A percentile compares a stretch with the other conserved stretches of the same genome.
Conservation (phyloP, 768 basidiomycete genomes). For the Sarcodon aspratus region DNA sequence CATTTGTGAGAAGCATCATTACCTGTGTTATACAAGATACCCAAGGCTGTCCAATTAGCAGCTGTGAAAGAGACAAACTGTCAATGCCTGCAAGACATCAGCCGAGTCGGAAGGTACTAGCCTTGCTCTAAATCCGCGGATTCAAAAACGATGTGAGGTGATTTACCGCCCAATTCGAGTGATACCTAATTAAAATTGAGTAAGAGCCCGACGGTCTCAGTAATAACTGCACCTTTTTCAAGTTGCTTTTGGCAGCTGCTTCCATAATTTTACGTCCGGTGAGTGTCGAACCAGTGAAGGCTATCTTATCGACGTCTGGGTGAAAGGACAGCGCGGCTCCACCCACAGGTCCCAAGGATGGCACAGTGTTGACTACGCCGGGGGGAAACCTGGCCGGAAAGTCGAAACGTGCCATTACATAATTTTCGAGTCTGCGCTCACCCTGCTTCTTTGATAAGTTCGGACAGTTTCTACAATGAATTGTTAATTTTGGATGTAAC, state of each 20-base stretch:
- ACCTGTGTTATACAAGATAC: conserved; percentile 83
- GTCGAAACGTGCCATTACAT: neutral
- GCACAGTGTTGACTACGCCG: conserved; percentile 84
- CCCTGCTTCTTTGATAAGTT: conserved; percentile 79
- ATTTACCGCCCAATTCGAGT: conserved; percentile 91
- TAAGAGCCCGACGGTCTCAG: conserved; percentile 1
- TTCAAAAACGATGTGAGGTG: conserved; percentile 81
- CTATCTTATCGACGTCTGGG: conserved; percentile 83
- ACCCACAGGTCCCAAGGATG: conserved; percentile 71
- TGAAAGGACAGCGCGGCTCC: conserved; percentile 81
- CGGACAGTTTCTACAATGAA: conserved; percentile 57
- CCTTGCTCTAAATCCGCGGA: conserved; percentile 87
- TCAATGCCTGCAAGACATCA: neutral
- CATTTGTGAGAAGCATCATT: neutral
- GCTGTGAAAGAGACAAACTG: conserved; percentile 26
- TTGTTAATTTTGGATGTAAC: neutral
- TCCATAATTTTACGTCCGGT: conserved; percentile 88
- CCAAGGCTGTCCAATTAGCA: conserved; percentile 77
- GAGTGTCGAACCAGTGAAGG: conserved; percentile 87
- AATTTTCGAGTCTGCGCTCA: conserved; percentile 18
- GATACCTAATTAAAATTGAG: conserved; percentile 53
- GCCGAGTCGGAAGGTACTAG: conserved; percentile 13
- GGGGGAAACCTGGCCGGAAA: conserved; percentile 58
- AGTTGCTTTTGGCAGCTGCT: conserved; percentile 85
- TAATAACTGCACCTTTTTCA: conserved; percentile 61